Base-by-base conservation (phyloP, 805 yeast species). In the Debaryomyces castellii region DNA sequence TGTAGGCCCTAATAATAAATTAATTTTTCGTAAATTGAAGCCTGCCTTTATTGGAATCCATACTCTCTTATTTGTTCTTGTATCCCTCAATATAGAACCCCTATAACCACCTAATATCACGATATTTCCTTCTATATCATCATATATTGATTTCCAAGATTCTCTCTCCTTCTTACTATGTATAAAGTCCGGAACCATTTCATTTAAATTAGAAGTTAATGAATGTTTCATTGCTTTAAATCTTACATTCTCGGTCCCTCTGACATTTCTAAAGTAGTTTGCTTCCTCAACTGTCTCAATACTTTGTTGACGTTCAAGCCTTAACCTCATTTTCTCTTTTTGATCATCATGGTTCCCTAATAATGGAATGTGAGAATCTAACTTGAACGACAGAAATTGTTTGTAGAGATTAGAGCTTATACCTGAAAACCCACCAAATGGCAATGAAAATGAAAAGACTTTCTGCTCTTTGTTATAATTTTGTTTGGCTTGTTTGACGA, bases 31-130 rank as follows among this genome's bases (percentile, higher is more conserved):
- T 23, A 89, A 69, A 53, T 87, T 83, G 42, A 91, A 74, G 0
- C 96, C 96, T 0, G 92, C 96, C 55, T 87, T 85, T 5, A 86
- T 59, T 0, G 97, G 97, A 34, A 90, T 80, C 97, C 97, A 91
- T 1, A 87, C 78, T 43, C 92, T 70, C 48, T 83, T 79, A 11
- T 73, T 64, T 0, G 96, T 84, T 10, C 68, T 67, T 1, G 79
- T 58, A 56, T 88, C 94, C 37, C 92, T 63, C 43, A 91, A 66
- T 4, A 85, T 78, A 38, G 89, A 81, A 2, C 97, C 97, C 55
- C 97, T 73, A 63, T 87, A 91, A 0, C 97, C 97, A 4, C 97
- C 97, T 63, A 91, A 48, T 1, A 91, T 71, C 2, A 91, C 79
- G 1, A 91, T 74, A 57, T 90, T 90, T 4, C 97, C 97, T 18